Conservation (phyloP, 1,284 basidiomycete genomes). For the Heterobasidion irregulare region DNA sequence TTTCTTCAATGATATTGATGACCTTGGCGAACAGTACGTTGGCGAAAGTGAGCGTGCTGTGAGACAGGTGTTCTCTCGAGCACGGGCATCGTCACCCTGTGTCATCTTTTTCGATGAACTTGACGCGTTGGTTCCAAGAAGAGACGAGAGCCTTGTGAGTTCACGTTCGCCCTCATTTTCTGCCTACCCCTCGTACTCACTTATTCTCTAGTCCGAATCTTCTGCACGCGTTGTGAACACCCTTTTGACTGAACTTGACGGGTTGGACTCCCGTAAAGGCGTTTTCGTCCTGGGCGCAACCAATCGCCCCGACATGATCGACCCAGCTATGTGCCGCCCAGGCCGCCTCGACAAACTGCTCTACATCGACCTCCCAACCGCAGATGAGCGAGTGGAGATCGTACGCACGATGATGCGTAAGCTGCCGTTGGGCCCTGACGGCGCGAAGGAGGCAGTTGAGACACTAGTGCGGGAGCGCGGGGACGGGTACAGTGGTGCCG, state of each 20-base stretch:
- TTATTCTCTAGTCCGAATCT: conserved; percentile 73
- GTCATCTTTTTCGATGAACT: conserved; percentile 96
- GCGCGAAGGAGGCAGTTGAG: conserved; percentile 30
- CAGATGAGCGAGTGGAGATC: conserved; percentile 82
- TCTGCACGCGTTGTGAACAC: conserved; percentile 98
- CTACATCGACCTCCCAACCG: conserved; percentile 86
- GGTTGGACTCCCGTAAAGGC: conserved; percentile 81
- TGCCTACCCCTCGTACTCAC: conserved; percentile 5
- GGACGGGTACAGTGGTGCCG: conserved; percentile 87
- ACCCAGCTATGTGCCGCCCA: conserved; percentile 96
- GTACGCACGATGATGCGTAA: conserved; percentile 65
- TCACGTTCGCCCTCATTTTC: neutral
- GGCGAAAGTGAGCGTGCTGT: conserved; percentile 96
- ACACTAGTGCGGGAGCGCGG: conserved; percentile 51
- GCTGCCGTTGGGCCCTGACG: conserved; percentile 52
- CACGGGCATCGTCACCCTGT: conserved; percentile 82
- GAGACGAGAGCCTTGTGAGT: conserved; percentile 84
- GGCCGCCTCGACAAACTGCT: conserved; percentile 94
- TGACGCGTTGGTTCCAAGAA: conserved; percentile 89
- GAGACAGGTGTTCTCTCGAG: conserved; percentile 86
- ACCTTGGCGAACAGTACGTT: conserved; percentile 64
- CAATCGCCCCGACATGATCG: conserved; percentile 98
- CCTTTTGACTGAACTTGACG: conserved; percentile 92
- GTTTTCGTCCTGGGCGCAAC: conserved; percentile 98
- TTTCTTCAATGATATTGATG: no score